These are phyloP conservation scores for Trametes polyzona DNA, from an alignment of 1,284 basidiomycete genomes.

Conservation along the genomic window DNA sequence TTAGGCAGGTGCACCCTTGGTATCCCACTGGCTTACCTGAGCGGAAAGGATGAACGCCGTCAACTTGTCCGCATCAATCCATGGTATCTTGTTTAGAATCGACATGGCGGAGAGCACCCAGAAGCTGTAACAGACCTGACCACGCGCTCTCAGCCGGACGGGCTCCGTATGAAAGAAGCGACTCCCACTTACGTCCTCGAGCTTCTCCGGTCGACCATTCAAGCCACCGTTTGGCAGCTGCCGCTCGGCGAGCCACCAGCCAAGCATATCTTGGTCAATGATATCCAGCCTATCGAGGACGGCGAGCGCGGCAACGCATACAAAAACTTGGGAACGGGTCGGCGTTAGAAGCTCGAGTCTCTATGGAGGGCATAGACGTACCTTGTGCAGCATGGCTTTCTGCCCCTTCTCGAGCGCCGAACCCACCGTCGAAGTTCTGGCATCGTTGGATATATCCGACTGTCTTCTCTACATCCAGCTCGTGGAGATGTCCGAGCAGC, in stretches of 20 bases:
- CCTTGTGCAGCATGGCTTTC: conserved; percentile 95
- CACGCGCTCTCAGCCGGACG: conserved; percentile 4
- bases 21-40: conserved; percentile 63
- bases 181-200: conserved; percentile 81
- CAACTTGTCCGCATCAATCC: conserved; percentile 92
- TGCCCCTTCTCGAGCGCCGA: conserved; percentile 82
- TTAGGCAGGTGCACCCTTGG: neutral
- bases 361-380: conserved; percentile 35
- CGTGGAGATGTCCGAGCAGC: conserved; percentile 73
- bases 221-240: conserved; percentile 93
- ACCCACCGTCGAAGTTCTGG: conserved; percentile 95
- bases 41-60: conserved; percentile 85
- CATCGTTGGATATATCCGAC: conserved; percentile 79
- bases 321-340: conserved; percentile 67
- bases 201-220: conserved; percentile 95
- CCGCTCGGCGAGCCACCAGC: conserved; percentile 93
- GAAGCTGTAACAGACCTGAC: conserved; percentile 95
- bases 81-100: conserved; percentile 82
- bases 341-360: neutral
- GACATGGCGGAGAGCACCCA: conserved; percentile 93
- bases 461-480: conserved; percentile 67
- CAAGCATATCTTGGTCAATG: conserved; percentile 77
- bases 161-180: neutral
- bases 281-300: conserved; percentile 84
- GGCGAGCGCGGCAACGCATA: conserved; percentile 86